These are phyloP conservation scores for Calocera viscosa DNA, from an alignment of 768 basidiomycete genomes.

Conservation along the genomic window DNA sequence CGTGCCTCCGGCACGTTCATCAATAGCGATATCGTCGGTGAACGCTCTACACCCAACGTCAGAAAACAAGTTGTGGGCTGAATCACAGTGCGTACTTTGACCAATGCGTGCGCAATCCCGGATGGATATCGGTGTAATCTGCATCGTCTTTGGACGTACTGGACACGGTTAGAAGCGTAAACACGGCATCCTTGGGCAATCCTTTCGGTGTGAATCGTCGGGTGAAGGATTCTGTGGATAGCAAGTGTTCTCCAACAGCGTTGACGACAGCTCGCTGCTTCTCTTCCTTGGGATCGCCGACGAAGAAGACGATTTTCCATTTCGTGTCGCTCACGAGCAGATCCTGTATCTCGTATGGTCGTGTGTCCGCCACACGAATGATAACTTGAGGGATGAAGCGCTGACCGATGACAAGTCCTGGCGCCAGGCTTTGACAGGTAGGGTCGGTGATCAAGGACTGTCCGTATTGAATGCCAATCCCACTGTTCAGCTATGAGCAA, in stretches of 20 bases:
- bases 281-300: slow-evolving; percentile 33
- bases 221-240: slow-evolving; percentile 23
- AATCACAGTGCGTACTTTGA: slow-evolving; percentile 33
- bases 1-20: neutral
- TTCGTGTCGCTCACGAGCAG: slow-evolving; percentile 39
- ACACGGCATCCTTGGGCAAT: slow-evolving; percentile 21
- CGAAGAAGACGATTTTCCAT: slow-evolving; percentile 46
- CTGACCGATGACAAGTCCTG: slow-evolving; percentile 38
- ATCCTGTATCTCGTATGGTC: slow-evolving; percentile 44
- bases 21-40: neutral
- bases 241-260: slow-evolving; percentile 28
- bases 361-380: slow-evolving; percentile 39
- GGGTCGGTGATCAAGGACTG: slow-evolving; percentile 36
- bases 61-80: neutral
- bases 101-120: slow-evolving; percentile 43
- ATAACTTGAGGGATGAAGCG: slow-evolving; percentile 41
- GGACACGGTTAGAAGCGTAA: slow-evolving; percentile 26
- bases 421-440: slow-evolving; percentile 30
- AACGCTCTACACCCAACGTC: neutral
- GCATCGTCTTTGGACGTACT: slow-evolving; percentile 25
- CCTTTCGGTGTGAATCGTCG: slow-evolving; percentile 24
- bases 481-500: slow-evolving; percentile 23
- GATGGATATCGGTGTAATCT: slow-evolving; percentile 37
- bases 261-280: slow-evolving; percentile 26
- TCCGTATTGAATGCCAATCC: slow-evolving; percentile 42